These are phyloP conservation scores for Penicillium steckii DNA, from an alignment of 495 filamentous ascomycete species.

Conservation along the genomic window DNA sequence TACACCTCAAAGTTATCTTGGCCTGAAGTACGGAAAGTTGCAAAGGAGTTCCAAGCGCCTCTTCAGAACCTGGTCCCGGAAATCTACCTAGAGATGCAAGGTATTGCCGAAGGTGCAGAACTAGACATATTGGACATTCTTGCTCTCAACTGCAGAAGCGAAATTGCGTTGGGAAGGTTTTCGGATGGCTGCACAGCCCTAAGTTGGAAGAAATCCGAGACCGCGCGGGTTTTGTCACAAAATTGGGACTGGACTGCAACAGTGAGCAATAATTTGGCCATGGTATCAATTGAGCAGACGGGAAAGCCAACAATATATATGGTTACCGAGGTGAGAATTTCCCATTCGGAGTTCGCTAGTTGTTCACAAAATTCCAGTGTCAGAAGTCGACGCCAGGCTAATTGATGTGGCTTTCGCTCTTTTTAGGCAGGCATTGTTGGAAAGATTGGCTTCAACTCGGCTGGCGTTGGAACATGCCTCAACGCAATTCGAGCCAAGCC, in stretches of 20 bases:
- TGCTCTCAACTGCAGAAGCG: constrained; percentile 65
- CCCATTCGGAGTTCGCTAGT: no score
- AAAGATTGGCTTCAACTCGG: constrained; percentile 67
- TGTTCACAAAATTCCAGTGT: no score
- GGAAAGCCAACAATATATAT: constrained; percentile 50
- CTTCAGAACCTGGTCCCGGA: constrained; percentile 40
- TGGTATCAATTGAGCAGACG: constrained; percentile 50
- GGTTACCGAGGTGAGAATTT: constrained; percentile 37
- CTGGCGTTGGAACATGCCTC: constrained; percentile 62
- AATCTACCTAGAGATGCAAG: constrained; percentile 53
- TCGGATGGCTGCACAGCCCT: constrained; percentile 65
- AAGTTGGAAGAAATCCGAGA: constrained; percentile 45
- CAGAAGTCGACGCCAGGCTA: no score
- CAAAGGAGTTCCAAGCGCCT: constrained; percentile 43
- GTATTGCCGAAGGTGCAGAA: constrained; percentile 58
- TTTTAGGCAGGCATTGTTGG: constrained; percentile 63
- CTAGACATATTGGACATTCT: constrained; percentile 56
- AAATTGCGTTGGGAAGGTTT: constrained; percentile 64
- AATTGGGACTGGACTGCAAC: constrained; percentile 63
- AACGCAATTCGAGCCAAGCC: constrained; percentile 65
- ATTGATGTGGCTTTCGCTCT: background rate
- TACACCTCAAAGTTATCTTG: constrained; percentile 48
- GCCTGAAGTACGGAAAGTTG: constrained; percentile 43
- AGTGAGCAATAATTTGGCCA: constrained; percentile 54
- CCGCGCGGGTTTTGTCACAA: constrained; percentile 52